A percentile compares a stretch with the other conserved stretches of the same genome.
Evolutionary conservation across 2,329 filamentous ascomycete genomes (phyloP).

Genomic region (Paraconiothyrium sp.): DNA sequence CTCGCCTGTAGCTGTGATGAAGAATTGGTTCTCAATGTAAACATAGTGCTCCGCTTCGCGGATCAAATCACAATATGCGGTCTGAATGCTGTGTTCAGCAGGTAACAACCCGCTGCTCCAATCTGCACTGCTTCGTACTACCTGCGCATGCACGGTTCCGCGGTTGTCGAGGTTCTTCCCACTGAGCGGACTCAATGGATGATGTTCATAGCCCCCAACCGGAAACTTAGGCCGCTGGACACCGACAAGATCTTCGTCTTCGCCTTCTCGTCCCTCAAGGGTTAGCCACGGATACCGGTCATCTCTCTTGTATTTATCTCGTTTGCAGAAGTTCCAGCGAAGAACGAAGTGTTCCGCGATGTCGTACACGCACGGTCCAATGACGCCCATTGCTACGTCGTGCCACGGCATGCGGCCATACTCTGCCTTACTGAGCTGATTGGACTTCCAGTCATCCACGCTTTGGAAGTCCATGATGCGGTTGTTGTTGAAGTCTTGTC

Average conservation of each 20-base stretch:
- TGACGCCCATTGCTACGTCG: slow-evolving; percentile 90
- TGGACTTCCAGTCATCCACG: slow-evolving; percentile 90
- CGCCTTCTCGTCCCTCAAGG: slow-evolving; percentile 77
- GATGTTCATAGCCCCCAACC: slow-evolving; percentile 84
- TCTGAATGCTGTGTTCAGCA: slow-evolving; percentile 85
- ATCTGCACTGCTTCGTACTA: slow-evolving; percentile 89
- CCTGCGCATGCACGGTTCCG: slow-evolving; percentile 81
- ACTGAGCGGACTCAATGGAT: slow-evolving; percentile 76
- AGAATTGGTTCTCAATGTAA: slow-evolving; percentile 99
- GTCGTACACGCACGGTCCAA: slow-evolving; percentile 89
- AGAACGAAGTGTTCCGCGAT: slow-evolving; percentile 95
- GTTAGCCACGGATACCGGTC: slow-evolving; percentile 84
- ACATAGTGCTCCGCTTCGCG: slow-evolving; percentile 88
- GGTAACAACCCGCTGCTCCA: slow-evolving; percentile 90
- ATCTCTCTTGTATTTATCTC: slow-evolving; percentile 97
- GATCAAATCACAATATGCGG: slow-evolving; percentile 86
- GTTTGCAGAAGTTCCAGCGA: slow-evolving; percentile 96
- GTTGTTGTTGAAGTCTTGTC: slow-evolving; percentile 98
- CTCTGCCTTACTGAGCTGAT: slow-evolving; percentile 89
- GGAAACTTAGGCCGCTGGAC: slow-evolving; percentile 91
- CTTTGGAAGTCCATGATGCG: slow-evolving; percentile 94
- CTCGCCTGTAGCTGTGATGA: slow-evolving; percentile 86
- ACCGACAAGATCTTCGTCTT: slow-evolving; percentile 84
- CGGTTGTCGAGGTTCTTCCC: slow-evolving; percentile 67
- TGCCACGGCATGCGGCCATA: slow-evolving; percentile 99